Evolutionary conservation across 495 filamentous ascomycete genomes (phyloP).

Genomic region (Penicillium steckii): DNA sequence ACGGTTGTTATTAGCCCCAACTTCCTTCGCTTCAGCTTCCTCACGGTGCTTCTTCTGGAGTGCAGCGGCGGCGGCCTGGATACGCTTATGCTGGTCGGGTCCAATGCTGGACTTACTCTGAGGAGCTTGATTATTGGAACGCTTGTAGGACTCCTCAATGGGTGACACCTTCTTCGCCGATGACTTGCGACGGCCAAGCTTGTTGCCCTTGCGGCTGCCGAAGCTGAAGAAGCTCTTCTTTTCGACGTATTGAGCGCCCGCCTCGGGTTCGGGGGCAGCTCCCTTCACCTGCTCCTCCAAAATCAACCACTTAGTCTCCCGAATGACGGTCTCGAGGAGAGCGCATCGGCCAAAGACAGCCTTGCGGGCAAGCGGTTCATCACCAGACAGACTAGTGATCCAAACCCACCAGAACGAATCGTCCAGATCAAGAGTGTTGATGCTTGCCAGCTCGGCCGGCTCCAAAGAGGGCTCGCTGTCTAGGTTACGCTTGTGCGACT

Average conservation of each 20-base stretch:
- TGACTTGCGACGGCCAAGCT: slow-evolving; percentile 67
- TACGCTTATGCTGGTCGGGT: slow-evolving; percentile 87
- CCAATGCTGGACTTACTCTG: slow-evolving; percentile 86
- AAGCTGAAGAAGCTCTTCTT: slow-evolving; percentile 92
- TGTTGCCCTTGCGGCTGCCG: slow-evolving; percentile 62
- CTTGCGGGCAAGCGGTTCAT: slow-evolving; percentile 82
- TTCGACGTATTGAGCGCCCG: slow-evolving; percentile 84
- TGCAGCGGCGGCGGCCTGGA: slow-evolving; percentile 83
- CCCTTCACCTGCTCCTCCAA: slow-evolving; percentile 97
- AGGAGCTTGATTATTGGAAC: slow-evolving; percentile 45
- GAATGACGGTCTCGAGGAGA: slow-evolving; percentile 82
- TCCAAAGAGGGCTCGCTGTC: slow-evolving; percentile 68
- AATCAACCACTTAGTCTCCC: slow-evolving; percentile 82
- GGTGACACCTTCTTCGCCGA: slow-evolving; percentile 50
- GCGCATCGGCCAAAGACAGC: slow-evolving; percentile 93
- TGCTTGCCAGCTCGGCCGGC: slow-evolving; percentile 91
- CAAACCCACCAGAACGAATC: slow-evolving; percentile 99
- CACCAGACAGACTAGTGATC: slow-evolving; percentile 92
- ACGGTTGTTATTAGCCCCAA: background rate
- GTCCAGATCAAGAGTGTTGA: slow-evolving; percentile 80
- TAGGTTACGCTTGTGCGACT: slow-evolving; percentile 73
- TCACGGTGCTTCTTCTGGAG: slow-evolving; percentile 70
- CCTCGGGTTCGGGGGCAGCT: slow-evolving; percentile 80
- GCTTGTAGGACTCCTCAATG: slow-evolving; percentile 52
- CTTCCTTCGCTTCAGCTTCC: slow-evolving; percentile 36